These are phyloP conservation scores for Penicillium psychrofluorescens DNA, from an alignment of 495 filamentous ascomycete genomes.

Conservation along the genomic window DNA sequence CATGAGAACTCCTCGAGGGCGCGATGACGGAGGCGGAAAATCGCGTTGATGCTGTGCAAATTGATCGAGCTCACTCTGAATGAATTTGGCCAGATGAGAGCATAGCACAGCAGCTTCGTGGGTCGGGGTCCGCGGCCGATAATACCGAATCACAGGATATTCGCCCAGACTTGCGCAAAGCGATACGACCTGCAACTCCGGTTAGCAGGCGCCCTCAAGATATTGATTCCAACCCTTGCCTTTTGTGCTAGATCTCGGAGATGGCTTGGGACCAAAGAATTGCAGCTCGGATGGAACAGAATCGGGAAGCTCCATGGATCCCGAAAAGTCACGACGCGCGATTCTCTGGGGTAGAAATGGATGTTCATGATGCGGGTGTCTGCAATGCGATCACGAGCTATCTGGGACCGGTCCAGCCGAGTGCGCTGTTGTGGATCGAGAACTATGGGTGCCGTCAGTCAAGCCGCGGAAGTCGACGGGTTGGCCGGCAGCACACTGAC, in stretches of 20 bases:
- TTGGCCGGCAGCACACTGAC: constrained; percentile 35
- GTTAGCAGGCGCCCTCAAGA: constrained; percentile 17
- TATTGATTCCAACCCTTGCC: constrained; percentile 38
- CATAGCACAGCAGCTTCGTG: constrained; percentile 87
- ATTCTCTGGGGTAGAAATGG: constrained; percentile 86
- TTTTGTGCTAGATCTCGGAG: constrained; percentile 80
- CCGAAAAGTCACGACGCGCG: constrained; percentile 80
- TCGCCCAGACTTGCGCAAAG: constrained; percentile 80
- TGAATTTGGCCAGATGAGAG: constrained; percentile 81
- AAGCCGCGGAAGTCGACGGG: constrained; percentile 1
- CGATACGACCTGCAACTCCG: constrained; percentile 59
- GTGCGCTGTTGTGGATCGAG: constrained; percentile 46
- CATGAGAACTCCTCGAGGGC: constrained; percentile 76
- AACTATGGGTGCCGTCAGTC: constrained; percentile 28
- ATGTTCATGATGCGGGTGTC: constrained; percentile 68
- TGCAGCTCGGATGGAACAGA: constrained; percentile 85
- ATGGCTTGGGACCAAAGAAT: constrained; percentile 70
- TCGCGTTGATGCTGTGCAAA: constrained; percentile 74
- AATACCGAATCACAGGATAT: constrained; percentile 86
- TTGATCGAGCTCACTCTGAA: constrained; percentile 81
- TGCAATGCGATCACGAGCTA: constrained; percentile 65
- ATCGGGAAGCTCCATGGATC: constrained; percentile 94
- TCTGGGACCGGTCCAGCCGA: constrained; percentile 49
- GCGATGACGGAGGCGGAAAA: constrained; percentile 72
- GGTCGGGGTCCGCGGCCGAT: constrained; percentile 60